A percentile compares a stretch with the other conserved stretches of the same genome.
phyloP scores from a whole-genome alignment of 108 stramenopile species.

The Aurantiochytrium sp. region DNA sequence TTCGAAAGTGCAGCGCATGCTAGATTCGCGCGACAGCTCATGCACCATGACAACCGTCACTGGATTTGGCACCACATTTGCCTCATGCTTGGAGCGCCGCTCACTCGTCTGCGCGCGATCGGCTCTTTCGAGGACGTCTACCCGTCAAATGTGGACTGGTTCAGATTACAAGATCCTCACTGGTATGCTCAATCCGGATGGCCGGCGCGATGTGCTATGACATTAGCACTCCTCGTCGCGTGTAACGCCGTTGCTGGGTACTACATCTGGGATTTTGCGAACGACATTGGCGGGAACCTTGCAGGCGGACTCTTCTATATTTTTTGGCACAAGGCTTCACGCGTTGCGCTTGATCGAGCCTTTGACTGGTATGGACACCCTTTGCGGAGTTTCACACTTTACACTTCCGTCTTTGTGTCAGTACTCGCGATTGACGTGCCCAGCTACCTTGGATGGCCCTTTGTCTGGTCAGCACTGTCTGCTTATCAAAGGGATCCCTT shows the following conservation, averaged over 20 bases:
- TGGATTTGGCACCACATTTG: neutral
- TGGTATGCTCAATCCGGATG: neutral
- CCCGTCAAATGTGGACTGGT: neutral
- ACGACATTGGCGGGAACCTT: neutral
- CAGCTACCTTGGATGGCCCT: neutral
- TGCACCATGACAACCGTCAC: neutral
- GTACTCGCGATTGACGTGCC: neutral
- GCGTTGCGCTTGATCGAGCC: neutral
- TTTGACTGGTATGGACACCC: neutral
- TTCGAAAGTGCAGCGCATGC: neutral
- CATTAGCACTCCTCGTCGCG: neutral
- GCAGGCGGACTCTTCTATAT: neutral
- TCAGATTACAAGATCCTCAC: neutral
- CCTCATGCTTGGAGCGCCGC: neutral
- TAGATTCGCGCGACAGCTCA: neutral
- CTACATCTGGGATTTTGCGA: neutral
- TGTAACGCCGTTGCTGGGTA: neutral
- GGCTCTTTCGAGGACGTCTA: neutral
- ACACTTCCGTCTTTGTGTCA: neutral
- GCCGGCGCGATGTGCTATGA: neutral
- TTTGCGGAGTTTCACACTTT: neutral
- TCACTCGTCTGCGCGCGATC: neutral
- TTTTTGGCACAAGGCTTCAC: neutral
- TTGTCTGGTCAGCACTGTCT: neutral
- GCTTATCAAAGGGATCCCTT: neutral